Base-by-base conservation (phyloP, 768 basidiomycete genomes). In the Termitomyces sp. region DNA sequence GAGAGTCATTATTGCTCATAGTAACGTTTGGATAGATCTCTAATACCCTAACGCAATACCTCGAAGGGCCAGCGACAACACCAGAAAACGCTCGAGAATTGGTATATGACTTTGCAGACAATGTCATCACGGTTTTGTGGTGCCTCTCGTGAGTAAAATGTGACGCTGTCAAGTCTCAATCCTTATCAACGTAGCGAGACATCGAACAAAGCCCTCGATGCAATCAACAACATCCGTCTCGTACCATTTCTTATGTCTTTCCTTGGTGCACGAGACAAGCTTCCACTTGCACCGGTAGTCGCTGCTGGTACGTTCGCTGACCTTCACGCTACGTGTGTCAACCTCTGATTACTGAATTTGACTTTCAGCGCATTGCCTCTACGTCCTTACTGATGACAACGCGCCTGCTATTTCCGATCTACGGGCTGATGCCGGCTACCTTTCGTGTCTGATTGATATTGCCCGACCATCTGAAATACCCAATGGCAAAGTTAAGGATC, bases 361-460 rank as follows among this genome's bases (percentile, higher is more conserved):
- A 26, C 18, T 8, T 13, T 28, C 63, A 94, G 94, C 92, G 0
- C 95, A 98, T 67, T 93, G 93, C 65, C 75, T 97, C 18, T 97
- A 96, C 70, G 91, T 96, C 59, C 76, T 98, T 28, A 92, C 93
- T 2, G 93, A 95, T 68, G 95, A 97, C 67, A 98, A 97, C 61
- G 75, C 73, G n/a, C 81, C 87, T 18, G 84, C 86, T 32, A 84
- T 87, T 53, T 69, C 81, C n/a, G 84, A 86, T 55, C 68, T 95
- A 20, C 78, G 84, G 22, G 70, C 78, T 28, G 77, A 88, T 66
- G 80, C 79, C 14, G 75, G 77, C 2, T 88, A 88, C 64, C 75
- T 83, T 51, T 75, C 84, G 6, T 87, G 83, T 65, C 78, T 94
- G 5, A 69, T 91, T 52, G 80, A 83, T 5, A 83, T 91, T 28